Percentiles rank a stretch among this genome's conserved stretches.
phyloP scores from a whole-genome alignment of 2,329 filamentous ascomycete species.

The Magnaporthiopsis incrustans region DNA sequence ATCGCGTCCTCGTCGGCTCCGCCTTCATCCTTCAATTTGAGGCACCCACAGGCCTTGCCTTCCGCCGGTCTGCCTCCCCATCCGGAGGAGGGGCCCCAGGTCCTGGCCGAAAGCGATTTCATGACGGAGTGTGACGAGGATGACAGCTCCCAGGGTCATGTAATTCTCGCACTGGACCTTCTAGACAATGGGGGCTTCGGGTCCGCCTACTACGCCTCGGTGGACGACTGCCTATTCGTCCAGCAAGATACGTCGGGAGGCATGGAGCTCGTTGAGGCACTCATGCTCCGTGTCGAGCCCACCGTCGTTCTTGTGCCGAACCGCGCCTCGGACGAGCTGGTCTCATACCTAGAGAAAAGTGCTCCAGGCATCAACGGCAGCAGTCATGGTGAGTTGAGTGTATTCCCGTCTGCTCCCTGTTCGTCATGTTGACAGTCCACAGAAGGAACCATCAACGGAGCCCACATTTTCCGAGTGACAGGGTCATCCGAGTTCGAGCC shows the following conservation, averaged over 20 bases:
- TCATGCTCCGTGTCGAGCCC: constrained; percentile 46
- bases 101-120: not conserved
- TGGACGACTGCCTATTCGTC: constrained; percentile 62
- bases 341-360: constrained; percentile 24
- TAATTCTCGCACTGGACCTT: constrained; percentile 75
- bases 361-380: constrained; percentile 24
- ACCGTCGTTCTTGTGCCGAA: constrained; percentile 46
- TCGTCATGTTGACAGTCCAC: not conserved
- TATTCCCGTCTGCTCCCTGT: not conserved
- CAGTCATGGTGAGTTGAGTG: constrained; percentile 14
- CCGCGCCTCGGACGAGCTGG: constrained; percentile 34
- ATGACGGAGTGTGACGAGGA: constrained; percentile 11
- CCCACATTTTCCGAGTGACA: constrained; percentile 54
- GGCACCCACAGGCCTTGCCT: not conserved
- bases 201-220: constrained; percentile 73
- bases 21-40: not conserved
- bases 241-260: constrained; percentile 68
- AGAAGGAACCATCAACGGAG: constrained; percentile 17
- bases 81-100: not conserved
- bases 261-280: constrained; percentile 58
- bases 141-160: constrained; percentile 44
- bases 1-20: not conserved
- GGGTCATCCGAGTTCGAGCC: constrained; percentile 67
- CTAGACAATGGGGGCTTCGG: constrained; percentile 64
- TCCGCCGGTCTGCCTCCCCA: not conserved